Base-by-base conservation (phyloP, 306 rosid genomes). In the Glycine latifolia region DNA sequence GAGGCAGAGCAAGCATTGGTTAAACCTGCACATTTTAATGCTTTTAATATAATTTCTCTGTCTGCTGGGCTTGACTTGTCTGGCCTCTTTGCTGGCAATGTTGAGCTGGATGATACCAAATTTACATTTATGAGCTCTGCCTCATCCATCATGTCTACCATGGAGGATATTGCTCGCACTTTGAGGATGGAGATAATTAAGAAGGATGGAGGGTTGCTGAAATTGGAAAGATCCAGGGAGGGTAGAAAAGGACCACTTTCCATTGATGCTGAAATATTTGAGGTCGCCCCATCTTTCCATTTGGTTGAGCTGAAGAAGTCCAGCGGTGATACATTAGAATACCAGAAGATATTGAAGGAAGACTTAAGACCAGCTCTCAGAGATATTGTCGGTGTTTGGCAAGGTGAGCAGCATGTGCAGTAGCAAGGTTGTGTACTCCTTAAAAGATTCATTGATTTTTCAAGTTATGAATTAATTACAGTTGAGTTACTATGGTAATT, bases 21-120 rank as follows among this genome's bases (percentile, higher is more conserved):
- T 37, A 53, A 54, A 37, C 85, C 84, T 55, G 46, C 77, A 43
- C 10, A 66, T 81, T 79, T 87, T 7, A 87, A 87, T 82, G 90
- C 88, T 71, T 87, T 85, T 20, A 82, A 85, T 76, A 87, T 87
- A 74, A 85, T 87, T 67, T 82, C 86, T 79, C 78, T 82, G 15
- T 87, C 90, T 8, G 69, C 82, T 7, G 90, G 88, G 4, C 85
- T 84, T 3, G 80, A 87, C 79, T 82, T 87, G 84, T 85, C 88
- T 55, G 83, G 74, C 75, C 78, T 87, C 41, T 87, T 87, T 37
- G 33, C 66, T 49, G 65, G 43, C 53, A 75, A 10, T 13, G 50
- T 50, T 16, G 81, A 66, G 63, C 63, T 26, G 53, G 71, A 82
- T 47, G 71, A 74, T 20, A 41, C 75, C 37, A 87, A 79, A 67